Evolutionary conservation across 257 asterid genomes (phyloP), one percentile per base, ranked within the genome.

Genomic region (Nicotiana benthamiana): DNA sequence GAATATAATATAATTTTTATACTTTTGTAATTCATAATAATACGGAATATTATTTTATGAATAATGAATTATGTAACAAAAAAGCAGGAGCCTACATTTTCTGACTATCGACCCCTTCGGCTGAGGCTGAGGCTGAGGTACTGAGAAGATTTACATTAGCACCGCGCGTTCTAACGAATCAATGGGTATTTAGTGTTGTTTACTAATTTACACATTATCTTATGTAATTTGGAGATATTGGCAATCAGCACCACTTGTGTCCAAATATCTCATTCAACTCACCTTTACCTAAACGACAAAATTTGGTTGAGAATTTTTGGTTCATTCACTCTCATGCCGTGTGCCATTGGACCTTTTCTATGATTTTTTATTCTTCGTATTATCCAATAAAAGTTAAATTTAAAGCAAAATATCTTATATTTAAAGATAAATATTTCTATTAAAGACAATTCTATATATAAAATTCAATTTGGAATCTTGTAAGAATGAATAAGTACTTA

Each of bases 81-180:
- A 53, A 13, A 43, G 15, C 2, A 24, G 22, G 1, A 6, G 60
- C 30, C 70, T 57, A 70, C 79, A 70, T 56, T 34, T 64, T 43
- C 24, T 17, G 13, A 65, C 77, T 28, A 43, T 70, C 11, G 2
- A 12, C 28, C 72, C 70, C 12, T 6, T 0, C n/a, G n/a, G n/a
- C n/a, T n/a, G n/a, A 16, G 6, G 22, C 46, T 56, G 24, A 17
- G 62, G 24, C 22, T 1, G 62, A 56, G 62, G 26, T 1, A 28
- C 0, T 27, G 43, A 63, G 15, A 11, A 43, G 36, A 43, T 70
- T 70, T 43, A 70, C 7, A 43, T 22, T 3, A 46, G 70, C 83
- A 83, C 84, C 88, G 84, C 83, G 0, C 9, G 46, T 54, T 80
- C 27, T 79, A 62, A 77, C 88, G 57, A 83, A 77, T 85, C 53